Evolutionary conservation across 192 early-diverging fungal genomes (phyloP).

Genomic region (Podila verticillata): DNA sequence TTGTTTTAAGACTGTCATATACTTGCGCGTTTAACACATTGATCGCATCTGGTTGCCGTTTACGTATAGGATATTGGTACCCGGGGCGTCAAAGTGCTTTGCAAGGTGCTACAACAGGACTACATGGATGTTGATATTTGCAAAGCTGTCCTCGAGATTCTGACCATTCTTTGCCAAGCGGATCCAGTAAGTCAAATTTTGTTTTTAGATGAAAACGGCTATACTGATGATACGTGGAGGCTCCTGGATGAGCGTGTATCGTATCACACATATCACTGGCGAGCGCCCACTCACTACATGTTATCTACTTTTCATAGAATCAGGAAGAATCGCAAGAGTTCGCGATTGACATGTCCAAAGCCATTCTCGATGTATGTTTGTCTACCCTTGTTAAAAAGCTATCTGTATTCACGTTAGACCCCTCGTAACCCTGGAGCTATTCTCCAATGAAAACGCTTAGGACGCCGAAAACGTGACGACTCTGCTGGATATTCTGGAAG

Average conservation of each 20-base stretch:
- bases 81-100: constrained; percentile 75
- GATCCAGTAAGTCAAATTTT: constrained; percentile 36
- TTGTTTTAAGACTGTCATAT: background rate
- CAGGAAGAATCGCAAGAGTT: constrained; percentile 30
- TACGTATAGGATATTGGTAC: constrained; percentile 85
- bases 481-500: constrained; percentile 88
- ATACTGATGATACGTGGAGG: too few relatives aligned
- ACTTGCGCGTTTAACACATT: background rate
- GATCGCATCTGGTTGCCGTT: background rate
- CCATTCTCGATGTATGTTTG: constrained; percentile 15
- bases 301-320: constrained; percentile 16
- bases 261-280: background rate
- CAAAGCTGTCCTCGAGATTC: constrained; percentile 89
- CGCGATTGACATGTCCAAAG: constrained; percentile 27
- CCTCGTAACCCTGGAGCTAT: background rate
- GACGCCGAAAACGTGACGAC: constrained; percentile 77
- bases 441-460: constrained; percentile 39
- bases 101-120: constrained; percentile 82
- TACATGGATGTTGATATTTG: constrained; percentile 86
- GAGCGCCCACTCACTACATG: background rate
- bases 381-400: background rate
- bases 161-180: constrained; percentile 77
- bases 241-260: background rate
- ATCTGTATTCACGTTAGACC: too few relatives aligned
- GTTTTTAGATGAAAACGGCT: too few relatives aligned